Evolutionary conservation across 768 basidiomycete species (phyloP).

Genomic region (Rossbeevera mucosa): DNA sequence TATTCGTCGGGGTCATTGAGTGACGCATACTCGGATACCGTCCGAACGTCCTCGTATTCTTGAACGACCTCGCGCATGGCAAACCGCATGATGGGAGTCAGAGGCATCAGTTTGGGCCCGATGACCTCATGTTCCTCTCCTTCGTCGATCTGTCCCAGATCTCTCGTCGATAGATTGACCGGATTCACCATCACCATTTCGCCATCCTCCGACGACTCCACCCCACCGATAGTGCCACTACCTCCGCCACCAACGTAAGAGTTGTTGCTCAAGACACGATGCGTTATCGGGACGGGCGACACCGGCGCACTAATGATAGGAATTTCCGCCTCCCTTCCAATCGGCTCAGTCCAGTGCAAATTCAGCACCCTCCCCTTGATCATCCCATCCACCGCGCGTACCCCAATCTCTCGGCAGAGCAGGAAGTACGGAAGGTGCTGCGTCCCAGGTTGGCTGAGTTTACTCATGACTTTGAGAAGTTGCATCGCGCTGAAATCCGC

Average conservation of each 20-base stretch:
- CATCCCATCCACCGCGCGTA: slow-evolving; percentile 81
- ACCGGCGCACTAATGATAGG: slow-evolving; percentile 25
- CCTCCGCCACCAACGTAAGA: slow-evolving; percentile 29
- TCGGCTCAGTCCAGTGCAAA: slow-evolving; percentile 70
- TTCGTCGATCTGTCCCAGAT: slow-evolving; percentile 45
- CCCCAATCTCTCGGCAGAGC: slow-evolving; percentile 79
- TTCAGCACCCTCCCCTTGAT: slow-evolving; percentile 72
- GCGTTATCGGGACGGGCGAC: slow-evolving; percentile 25
- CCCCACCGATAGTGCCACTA: slow-evolving; percentile 38
- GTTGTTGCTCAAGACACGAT: slow-evolving; percentile 26
- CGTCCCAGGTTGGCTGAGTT: slow-evolving; percentile 60
- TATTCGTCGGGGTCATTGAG: slow-evolving; percentile 69
- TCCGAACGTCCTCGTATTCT: slow-evolving; percentile 75
- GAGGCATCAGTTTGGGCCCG: slow-evolving; percentile 72
- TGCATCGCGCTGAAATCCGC: slow-evolving; percentile 77
- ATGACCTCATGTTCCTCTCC: slow-evolving; percentile 53
- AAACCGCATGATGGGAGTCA: slow-evolving; percentile 75
- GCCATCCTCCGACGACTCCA: slow-evolving; percentile 40
- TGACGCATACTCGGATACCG: slow-evolving; percentile 75
- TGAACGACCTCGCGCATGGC: slow-evolving; percentile 82
- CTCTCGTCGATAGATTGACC: slow-evolving; percentile 36
- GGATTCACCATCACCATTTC: slow-evolving; percentile 45
- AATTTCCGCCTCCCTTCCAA: slow-evolving; percentile 48
- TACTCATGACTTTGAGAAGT: slow-evolving; percentile 75
- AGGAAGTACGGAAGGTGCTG: slow-evolving; percentile 73